These are phyloP conservation scores for Colletotrichum sp. DNA, from an alignment of 2,329 filamentous ascomycete species.

Conservation along the genomic window DNA sequence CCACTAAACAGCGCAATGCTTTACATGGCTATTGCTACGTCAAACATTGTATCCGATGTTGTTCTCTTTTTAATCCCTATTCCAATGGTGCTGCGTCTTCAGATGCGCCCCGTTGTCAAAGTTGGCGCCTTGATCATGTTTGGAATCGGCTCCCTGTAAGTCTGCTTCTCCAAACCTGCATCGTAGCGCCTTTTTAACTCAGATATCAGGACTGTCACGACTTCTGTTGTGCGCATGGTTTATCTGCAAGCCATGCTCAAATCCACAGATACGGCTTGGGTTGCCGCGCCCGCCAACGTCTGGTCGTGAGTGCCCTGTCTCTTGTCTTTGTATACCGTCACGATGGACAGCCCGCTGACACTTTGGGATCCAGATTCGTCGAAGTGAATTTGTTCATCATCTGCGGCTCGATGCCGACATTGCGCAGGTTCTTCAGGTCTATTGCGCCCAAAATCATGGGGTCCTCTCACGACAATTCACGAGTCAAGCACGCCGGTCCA, in stretches of 20 bases:
- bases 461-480: not conserved
- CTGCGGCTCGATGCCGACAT: slow-evolving; percentile 38
- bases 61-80: slow-evolving; percentile 50
- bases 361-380: slow-evolving; percentile 26
- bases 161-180: not conserved
- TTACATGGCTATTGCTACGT: slow-evolving; percentile 52
- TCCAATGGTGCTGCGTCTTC: slow-evolving; percentile 45
- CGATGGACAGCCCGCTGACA: not conserved
- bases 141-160: slow-evolving; percentile 39
- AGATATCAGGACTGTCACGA: slow-evolving; percentile 31
- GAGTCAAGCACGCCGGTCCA: not conserved
- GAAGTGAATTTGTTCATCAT: slow-evolving; percentile 32
- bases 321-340: not conserved
- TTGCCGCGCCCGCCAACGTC: slow-evolving; percentile 23
- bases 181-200: not conserved
- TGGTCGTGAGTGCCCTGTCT: slow-evolving; percentile 18
- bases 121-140: slow-evolving; percentile 48
- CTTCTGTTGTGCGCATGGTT: slow-evolving; percentile 24
- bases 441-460: slow-evolving; percentile 32
- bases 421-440: slow-evolving; percentile 39
- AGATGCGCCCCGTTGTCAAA: slow-evolving; percentile 50
- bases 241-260: slow-evolving; percentile 20
- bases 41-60: slow-evolving; percentile 52
- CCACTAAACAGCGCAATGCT: slow-evolving; percentile 50
- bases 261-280: slow-evolving; percentile 15